Conservation (phyloP, 441 rosid genomes). For the Adansonia rubrostipa region DNA sequence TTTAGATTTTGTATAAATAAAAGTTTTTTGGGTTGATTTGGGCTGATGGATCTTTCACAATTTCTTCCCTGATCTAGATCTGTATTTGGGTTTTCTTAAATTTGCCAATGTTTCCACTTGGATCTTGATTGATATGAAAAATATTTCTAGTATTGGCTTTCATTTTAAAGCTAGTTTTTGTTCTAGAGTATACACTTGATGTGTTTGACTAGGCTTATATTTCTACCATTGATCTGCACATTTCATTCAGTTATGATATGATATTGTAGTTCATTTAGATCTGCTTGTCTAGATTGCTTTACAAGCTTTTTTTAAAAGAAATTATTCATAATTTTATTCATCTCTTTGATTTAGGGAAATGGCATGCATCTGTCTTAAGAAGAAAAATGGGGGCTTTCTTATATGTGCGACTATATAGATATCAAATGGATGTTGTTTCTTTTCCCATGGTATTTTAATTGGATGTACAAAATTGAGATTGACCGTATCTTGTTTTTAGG, state of each 20-base stretch:
- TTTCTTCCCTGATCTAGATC: constrained; percentile 19
- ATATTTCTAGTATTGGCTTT: not conserved
- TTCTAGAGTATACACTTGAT: too few relatives aligned
- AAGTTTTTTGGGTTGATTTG: not conserved
- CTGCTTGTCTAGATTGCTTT: not conserved
- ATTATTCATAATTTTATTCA: not conserved
- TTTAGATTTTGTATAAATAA: not conserved
- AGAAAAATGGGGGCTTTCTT: not conserved
- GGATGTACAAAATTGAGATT: not conserved
- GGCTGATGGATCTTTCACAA: not conserved
- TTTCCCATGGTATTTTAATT: not conserved
- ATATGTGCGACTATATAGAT: not conserved
- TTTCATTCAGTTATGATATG: not conserved
- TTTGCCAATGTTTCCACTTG: not conserved
- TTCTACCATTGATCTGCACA: not conserved
- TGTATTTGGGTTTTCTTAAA: constrained; percentile 17
- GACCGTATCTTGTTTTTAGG: not conserved
- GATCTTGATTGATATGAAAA: not conserved
- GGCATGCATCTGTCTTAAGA: not conserved
- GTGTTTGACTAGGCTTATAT: not conserved
- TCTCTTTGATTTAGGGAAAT: not conserved
- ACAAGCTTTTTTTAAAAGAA: not conserved
- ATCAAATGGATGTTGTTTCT: not conserved
- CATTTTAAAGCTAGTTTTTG: not conserved
- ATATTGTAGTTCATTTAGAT: not conserved